Conservation (phyloP, 495 filamentous ascomycete genomes). For the Friedmanniomyces endolithicus region DNA sequence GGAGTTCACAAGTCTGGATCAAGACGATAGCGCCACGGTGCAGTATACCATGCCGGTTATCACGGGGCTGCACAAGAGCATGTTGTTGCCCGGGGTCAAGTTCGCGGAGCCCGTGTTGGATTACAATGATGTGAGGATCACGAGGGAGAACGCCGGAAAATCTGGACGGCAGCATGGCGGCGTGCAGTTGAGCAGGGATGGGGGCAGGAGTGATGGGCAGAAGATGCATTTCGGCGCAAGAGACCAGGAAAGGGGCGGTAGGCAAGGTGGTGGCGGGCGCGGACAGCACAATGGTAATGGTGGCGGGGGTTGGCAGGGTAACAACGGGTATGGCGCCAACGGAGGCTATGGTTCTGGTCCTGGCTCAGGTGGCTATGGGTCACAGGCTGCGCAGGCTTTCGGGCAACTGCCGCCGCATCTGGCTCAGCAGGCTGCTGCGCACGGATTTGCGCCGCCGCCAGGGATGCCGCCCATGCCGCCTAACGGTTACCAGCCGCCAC, state of each 20-base stretch:
- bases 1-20: conserved; percentile 40
- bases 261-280: background rate
- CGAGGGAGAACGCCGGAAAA: conserved; percentile 46
- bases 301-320: conserved; percentile 4
- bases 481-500: background rate
- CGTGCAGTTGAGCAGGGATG: conserved; percentile 36
- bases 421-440: conserved; percentile 15
- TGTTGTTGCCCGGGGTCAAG: conserved; percentile 77
- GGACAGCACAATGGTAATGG: background rate
- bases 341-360: conserved; percentile 11
- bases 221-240: conserved; percentile 16
- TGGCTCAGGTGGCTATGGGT: background rate
- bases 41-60: conserved; percentile 69
- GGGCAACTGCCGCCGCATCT: conserved; percentile 15
- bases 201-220: conserved; percentile 16
- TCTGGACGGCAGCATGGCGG: conserved; percentile 54
- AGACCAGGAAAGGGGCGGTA: background rate
- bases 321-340: conserved; percentile 11
- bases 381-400: background rate
- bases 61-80: conserved; percentile 71
- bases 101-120: conserved; percentile 57
- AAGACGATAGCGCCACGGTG: conserved; percentile 60
- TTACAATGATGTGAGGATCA: conserved; percentile 55
- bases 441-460: conserved; percentile 16
- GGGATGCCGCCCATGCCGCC: conserved; percentile 4